A percentile compares a stretch with the other conserved stretches of the same genome.
These are phyloP conservation scores for Phialophora verrucosa DNA, from an alignment of 2,329 filamentous ascomycete species.

Conservation along the genomic window DNA sequence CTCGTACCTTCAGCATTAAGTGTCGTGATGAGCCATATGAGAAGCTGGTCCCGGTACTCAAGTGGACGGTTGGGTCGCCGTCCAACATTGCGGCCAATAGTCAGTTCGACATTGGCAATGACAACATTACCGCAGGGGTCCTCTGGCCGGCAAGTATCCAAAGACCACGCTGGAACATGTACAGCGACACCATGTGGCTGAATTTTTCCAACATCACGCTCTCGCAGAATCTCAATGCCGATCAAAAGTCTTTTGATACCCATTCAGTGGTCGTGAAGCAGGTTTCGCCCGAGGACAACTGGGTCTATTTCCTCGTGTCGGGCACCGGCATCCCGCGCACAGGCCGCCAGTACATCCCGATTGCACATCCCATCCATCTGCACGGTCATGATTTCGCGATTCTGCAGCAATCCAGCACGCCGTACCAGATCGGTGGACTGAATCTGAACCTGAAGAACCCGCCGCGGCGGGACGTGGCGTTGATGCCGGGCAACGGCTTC, in stretches of 20 bases:
- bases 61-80: conserved; percentile 16
- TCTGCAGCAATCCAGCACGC: conserved; percentile 59
- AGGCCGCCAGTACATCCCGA: conserved; percentile 11
- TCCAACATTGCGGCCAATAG: conserved; percentile 3
- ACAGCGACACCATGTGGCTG: conserved; percentile 16
- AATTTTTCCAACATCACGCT: conserved; percentile 13
- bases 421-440: conserved; percentile 57
- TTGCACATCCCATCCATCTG: conserved; percentile 67
- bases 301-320: conserved; percentile 8
- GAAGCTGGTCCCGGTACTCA: conserved; percentile 17
- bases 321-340: neutral
- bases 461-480: conserved; percentile 70
- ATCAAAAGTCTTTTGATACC: neutral
- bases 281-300: neutral
- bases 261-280: conserved; percentile 7
- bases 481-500: conserved; percentile 68
- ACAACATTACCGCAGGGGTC: neutral
- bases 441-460: conserved; percentile 51
- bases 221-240: neutral
- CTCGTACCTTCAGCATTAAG: neutral
- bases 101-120: conserved; percentile 3
- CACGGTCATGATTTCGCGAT: conserved; percentile 72
- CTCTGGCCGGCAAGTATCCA: conserved; percentile 5
- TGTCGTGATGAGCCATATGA: conserved; percentile 5
- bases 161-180: conserved; percentile 6